These are phyloP conservation scores for Penicillium freii DNA, from an alignment of 2,329 filamentous ascomycete species.

Conservation along the genomic window DNA sequence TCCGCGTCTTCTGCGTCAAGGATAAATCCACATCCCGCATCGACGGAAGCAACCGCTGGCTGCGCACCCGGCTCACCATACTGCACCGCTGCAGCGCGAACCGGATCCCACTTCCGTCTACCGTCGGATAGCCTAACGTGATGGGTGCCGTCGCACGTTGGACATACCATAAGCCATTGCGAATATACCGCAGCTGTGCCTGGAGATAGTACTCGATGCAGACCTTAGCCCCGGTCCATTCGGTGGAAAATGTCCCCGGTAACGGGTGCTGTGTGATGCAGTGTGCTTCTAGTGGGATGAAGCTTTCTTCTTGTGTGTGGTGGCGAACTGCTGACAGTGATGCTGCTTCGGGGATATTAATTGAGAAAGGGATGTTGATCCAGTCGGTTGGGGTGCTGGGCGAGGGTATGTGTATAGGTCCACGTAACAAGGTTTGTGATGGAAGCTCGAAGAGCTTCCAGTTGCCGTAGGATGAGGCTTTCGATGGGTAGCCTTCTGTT, in stretches of 20 bases:
- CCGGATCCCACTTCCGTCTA: background rate
- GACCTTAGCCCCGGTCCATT: background rate
- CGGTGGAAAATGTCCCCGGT: background rate
- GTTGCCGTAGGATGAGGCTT: background rate
- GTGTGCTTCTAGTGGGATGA: background rate
- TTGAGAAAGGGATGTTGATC: background rate
- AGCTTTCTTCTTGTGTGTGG: background rate
- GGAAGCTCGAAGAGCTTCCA: background rate
- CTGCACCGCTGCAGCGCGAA: conserved; percentile 1
- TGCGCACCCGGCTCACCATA: conserved; percentile 17
- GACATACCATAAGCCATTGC: background rate
- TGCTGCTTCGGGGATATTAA: background rate
- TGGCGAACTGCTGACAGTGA: background rate
- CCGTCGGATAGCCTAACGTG: background rate
- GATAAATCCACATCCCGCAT: conserved; percentile 31
- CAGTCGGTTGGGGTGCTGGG: background rate
- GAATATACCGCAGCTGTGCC: background rate
- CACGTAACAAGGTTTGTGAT: background rate
- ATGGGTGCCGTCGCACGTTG: background rate
- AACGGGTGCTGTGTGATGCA: background rate
- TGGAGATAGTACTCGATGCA: background rate
- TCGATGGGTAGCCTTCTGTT: background rate
- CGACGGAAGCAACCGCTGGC: conserved; percentile 34
- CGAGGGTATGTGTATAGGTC: conserved; percentile 6
- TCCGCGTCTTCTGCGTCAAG: conserved; percentile 36